Conservation (phyloP, 2,329 filamentous ascomycete genomes). For the Amylocarpus encephaloides region DNA sequence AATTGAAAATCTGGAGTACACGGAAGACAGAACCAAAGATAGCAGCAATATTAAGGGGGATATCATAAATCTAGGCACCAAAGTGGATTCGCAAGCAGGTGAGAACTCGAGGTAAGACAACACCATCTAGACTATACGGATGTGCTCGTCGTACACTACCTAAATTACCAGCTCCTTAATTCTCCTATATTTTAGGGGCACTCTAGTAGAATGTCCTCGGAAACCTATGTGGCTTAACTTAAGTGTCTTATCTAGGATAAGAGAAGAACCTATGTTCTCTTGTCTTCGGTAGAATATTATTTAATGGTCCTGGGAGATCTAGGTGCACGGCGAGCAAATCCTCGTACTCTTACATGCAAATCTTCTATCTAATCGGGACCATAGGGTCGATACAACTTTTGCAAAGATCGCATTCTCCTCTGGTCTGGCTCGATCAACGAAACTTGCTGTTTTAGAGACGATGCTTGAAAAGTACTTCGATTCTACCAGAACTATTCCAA, state of each 20-base stretch:
- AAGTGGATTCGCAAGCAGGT: conserved; percentile 42
- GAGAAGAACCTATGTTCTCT: too few species aligned
- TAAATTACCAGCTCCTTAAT: too few species aligned
- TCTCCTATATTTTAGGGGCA: too few species aligned
- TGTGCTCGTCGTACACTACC: too few species aligned
- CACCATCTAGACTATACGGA: neutral
- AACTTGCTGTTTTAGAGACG: conserved; percentile 84
- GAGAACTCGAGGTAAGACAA: conserved; percentile 28
- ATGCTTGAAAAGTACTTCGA: conserved; percentile 79
- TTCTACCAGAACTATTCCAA: conserved; percentile 76
- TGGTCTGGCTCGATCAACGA: conserved; percentile 84
- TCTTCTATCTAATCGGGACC: too few species aligned
- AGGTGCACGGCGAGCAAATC: too few species aligned
- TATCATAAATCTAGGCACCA: conserved; percentile 81
- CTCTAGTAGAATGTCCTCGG: too few species aligned
- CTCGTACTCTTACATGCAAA: too few species aligned
- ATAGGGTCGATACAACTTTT: conserved; percentile 54
- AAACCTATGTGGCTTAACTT: too few species aligned
- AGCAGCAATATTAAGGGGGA: conserved; percentile 77
- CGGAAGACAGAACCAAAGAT: conserved; percentile 66
- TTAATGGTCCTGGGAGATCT: too few species aligned
- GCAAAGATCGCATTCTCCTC: conserved; percentile 97
- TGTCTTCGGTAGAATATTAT: too few species aligned
- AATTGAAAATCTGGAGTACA: conserved; percentile 83
- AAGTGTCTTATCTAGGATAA: too few species aligned